Percentiles rank a stretch among this genome's conserved stretches.
Conservation (phyloP, 2,329 filamentous ascomycete species). For the Calonectria honghensis region DNA sequence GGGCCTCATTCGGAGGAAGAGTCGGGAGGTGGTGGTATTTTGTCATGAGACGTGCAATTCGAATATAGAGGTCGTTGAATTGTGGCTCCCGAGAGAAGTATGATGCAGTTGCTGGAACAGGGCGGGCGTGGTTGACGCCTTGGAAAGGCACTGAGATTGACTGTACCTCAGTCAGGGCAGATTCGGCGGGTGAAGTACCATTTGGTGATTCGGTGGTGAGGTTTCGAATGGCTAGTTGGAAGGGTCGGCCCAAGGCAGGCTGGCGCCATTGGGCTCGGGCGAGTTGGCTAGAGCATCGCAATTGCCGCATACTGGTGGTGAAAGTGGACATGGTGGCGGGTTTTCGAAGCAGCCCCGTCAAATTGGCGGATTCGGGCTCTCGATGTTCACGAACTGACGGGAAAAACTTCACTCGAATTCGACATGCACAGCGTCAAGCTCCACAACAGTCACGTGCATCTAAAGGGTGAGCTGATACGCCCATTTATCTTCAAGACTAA, state of each 20-base stretch:
- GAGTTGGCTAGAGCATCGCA: conserved; percentile 59
- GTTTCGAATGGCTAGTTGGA: conserved; percentile 55
- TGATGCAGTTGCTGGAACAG: conserved; percentile 90
- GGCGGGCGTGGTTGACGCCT: conserved; percentile 75
- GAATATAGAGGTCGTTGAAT: conserved; percentile 90
- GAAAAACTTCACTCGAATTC: conserved; percentile 55
- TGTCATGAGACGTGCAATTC: conserved; percentile 81
- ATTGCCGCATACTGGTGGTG: conserved; percentile 59
- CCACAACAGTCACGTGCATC: conserved; percentile 53
- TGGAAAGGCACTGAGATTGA: conserved; percentile 56
- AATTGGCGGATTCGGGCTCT: conserved; percentile 50
- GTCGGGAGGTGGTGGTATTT: conserved; percentile 84
- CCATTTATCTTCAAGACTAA: background rate
- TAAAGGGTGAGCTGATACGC: conserved; percentile 27
- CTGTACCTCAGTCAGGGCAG: conserved; percentile 45
- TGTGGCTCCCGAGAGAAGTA: conserved; percentile 92
- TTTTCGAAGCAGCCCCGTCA: conserved; percentile 51
- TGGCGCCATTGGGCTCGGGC: conserved; percentile 57
- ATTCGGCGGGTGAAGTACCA: conserved; percentile 39
- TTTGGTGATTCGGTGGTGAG: conserved; percentile 52
- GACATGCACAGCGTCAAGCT: conserved; percentile 42
- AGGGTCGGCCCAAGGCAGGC: conserved; percentile 49
- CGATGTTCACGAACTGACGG: conserved; percentile 47
- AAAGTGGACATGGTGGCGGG: conserved; percentile 60
- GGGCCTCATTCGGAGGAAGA: conserved; percentile 78